These are phyloP conservation scores for Trichocomaceae sp. DNA, from an alignment of 2,329 filamentous ascomycete species.

Conservation along the genomic window DNA sequence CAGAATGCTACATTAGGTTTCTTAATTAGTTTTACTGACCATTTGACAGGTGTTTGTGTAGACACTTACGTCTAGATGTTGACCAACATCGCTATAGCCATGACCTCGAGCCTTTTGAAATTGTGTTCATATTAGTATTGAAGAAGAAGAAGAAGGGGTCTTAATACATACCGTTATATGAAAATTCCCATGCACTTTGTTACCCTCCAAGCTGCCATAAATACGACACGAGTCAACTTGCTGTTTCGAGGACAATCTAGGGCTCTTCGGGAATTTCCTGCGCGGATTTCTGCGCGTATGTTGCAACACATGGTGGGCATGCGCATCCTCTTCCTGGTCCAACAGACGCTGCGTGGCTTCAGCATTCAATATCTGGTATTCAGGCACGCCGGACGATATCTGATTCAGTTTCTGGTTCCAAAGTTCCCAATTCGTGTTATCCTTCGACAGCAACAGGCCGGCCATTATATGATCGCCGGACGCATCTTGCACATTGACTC, in stretches of 20 bases:
- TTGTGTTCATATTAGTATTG: conserved; percentile 28
- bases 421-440: conserved; percentile 71
- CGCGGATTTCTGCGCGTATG: conserved; percentile 62
- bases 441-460: conserved; percentile 63
- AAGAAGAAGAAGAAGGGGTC: not conserved
- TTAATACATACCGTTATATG: conserved; percentile 63
- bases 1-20: conserved; percentile 40
- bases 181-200: conserved; percentile 97
- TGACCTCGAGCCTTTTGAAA: conserved; percentile 61
- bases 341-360: conserved; percentile 51
- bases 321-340: conserved; percentile 61
- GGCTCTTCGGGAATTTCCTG: conserved; percentile 65
- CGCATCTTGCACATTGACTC: conserved; percentile 95
- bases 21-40: not conserved
- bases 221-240: conserved; percentile 73
- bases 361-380: conserved; percentile 50
- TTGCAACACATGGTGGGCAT: conserved; percentile 84
- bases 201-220: conserved; percentile 82
- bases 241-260: conserved; percentile 51
- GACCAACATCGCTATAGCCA: conserved; percentile 77
- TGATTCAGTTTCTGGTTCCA: conserved; percentile 67
- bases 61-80: conserved; percentile 77
- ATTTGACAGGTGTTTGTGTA: conserved; percentile 29
- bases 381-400: conserved; percentile 54
- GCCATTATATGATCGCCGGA: conserved; percentile 87